Percentiles rank a stretch among this genome's conserved stretches.
These are phyloP conservation scores for Kockiozyma suomiensis DNA, from an alignment of 805 yeast genomes.

Conservation along the genomic window DNA sequence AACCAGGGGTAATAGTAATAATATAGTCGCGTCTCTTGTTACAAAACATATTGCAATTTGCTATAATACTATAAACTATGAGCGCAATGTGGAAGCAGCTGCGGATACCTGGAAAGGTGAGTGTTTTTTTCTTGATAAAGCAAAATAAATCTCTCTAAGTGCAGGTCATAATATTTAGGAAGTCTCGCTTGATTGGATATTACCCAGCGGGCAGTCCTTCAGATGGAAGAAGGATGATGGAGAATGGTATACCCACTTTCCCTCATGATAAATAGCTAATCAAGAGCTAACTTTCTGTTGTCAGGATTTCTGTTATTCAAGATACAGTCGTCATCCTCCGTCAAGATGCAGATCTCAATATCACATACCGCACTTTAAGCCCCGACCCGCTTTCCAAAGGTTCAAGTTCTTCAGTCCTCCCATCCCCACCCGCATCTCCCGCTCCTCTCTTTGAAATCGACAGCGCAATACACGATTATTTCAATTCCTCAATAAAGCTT, in stretches of 20 bases:
- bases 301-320: constrained; percentile 59
- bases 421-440: constrained; percentile 50
- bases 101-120: constrained; percentile 14
- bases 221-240: constrained; percentile 68
- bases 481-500: constrained; percentile 64
- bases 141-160: no score
- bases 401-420: constrained; percentile 59
- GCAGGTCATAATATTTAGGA: no score
- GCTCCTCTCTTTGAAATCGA: constrained; percentile 49
- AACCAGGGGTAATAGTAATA: background rate
- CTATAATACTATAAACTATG: background rate
- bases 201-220: constrained; percentile 85
- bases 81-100: constrained; percentile 7
- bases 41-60: no score
- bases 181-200: constrained; percentile 61
- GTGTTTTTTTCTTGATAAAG: no score
- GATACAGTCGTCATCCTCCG: constrained; percentile 65
- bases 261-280: background rate
- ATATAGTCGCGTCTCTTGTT: background rate
- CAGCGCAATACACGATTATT: constrained; percentile 62
- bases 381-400: background rate
- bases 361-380: constrained; percentile 55
- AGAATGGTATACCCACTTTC: constrained; percentile 48
- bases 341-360: constrained; percentile 53
- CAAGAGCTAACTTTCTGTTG: no score